Evolutionary conservation across 768 basidiomycete species (phyloP).

Genomic region (Leucogyrophana mollusca): DNA sequence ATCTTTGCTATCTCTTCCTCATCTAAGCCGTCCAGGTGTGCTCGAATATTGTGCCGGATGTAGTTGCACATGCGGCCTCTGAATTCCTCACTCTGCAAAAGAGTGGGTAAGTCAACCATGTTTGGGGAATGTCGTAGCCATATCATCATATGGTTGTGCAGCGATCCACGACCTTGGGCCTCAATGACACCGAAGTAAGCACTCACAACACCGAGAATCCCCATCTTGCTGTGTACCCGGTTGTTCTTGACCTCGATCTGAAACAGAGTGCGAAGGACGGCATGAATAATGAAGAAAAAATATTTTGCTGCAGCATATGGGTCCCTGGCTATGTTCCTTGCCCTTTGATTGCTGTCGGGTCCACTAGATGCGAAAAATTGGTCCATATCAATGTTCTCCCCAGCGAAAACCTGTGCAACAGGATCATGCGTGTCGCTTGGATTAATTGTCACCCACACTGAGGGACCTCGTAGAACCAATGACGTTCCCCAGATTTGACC

Average conservation of each 20-base stretch:
- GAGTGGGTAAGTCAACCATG: no score
- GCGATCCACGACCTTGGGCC: conserved; percentile 37
- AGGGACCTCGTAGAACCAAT: not conserved
- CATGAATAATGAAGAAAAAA: conserved; percentile 34
- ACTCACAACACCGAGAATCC: conserved; percentile 24
- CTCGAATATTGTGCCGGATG: conserved; percentile 30
- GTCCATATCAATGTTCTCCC: conserved; percentile 43
- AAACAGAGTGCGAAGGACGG: conserved; percentile 32
- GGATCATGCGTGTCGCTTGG: conserved; percentile 29
- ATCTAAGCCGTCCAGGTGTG: conserved; percentile 30
- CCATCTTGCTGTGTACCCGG: conserved; percentile 13
- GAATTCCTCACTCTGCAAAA: conserved; percentile 25
- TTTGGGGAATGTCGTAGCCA: conserved; percentile 37
- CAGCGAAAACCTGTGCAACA: conserved; percentile 42
- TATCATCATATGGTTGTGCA: no score
- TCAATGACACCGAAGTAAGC: conserved; percentile 33
- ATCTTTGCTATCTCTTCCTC: no score
- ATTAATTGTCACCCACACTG: conserved; percentile 45
- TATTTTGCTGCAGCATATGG: conserved; percentile 42
- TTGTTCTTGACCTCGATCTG: conserved; percentile 18
- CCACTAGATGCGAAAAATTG: conserved; percentile 28
- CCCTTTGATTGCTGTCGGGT: conserved; percentile 16
- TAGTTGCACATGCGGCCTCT: conserved; percentile 22
- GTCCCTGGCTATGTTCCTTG: conserved; percentile 32
- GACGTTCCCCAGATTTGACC: not conserved